phyloP scores from a whole-genome alignment of 805 yeast species.

The Spathaspora passalidarum region DNA sequence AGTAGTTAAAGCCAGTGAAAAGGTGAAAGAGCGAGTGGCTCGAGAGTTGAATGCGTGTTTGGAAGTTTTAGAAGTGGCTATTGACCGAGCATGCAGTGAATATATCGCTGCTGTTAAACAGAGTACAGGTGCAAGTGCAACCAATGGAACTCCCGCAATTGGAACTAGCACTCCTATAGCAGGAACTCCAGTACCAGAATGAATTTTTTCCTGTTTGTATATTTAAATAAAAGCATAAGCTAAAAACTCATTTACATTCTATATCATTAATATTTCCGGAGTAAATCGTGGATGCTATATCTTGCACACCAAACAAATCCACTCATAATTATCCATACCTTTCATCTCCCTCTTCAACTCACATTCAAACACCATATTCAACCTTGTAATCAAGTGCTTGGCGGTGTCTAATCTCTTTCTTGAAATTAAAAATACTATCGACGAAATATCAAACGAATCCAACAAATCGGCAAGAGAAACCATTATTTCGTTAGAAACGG shows the following conservation, averaged over 20 bases:
- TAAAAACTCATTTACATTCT: too few species aligned
- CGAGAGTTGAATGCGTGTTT: slow-evolving; percentile 33
- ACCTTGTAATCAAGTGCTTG: not conserved
- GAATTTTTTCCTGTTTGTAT: too few species aligned
- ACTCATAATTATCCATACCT: slow-evolving; percentile 1
- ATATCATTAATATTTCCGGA: not conserved
- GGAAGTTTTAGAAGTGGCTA: slow-evolving; percentile 27
- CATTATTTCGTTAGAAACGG: not conserved
- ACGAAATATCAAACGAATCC: slow-evolving; percentile 2
- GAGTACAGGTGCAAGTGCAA: slow-evolving; percentile 2
- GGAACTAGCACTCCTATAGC: not conserved
- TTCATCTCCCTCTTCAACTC: slow-evolving; percentile 1
- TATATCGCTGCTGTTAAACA: slow-evolving; percentile 28
- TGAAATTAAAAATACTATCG: slow-evolving; percentile 2
- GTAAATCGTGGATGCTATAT: not conserved
- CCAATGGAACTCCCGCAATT: slow-evolving; percentile 1
- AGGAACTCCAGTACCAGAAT: not conserved
- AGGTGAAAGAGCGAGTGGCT: slow-evolving; percentile 28
- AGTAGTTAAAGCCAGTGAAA: slow-evolving; percentile 24
- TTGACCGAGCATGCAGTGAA: slow-evolving; percentile 33
- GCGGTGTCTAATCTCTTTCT: not conserved
- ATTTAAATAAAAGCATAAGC: too few species aligned
- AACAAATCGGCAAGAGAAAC: slow-evolving; percentile 3
- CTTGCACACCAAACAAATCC: not conserved
- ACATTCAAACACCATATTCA: slow-evolving; percentile 4